A percentile compares a stretch with the other conserved stretches of the same genome.
Conservation (phyloP, 2,329 filamentous ascomycete genomes). For the Arthroderma sp. region DNA sequence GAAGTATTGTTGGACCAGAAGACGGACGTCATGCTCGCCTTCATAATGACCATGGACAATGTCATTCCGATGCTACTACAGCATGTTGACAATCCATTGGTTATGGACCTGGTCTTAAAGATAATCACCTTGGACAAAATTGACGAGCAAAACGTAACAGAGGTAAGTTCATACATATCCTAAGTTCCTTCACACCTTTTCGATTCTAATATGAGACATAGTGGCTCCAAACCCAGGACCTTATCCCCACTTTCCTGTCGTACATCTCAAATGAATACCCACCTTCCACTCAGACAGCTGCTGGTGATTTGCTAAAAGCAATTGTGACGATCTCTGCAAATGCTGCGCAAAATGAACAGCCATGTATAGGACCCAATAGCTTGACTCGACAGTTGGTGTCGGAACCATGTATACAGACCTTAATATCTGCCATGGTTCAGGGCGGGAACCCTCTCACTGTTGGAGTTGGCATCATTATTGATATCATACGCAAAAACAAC, state of each 20-base stretch:
- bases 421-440: slow-evolving; percentile 84
- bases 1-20: slow-evolving; percentile 96
- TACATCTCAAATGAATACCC: slow-evolving; percentile 76
- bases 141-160: slow-evolving; percentile 85
- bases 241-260: slow-evolving; percentile 75
- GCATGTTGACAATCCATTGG: slow-evolving; percentile 93
- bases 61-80: slow-evolving; percentile 75
- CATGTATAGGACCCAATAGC: slow-evolving; percentile 97
- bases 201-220: slow-evolving; percentile 26
- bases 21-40: slow-evolving; percentile 88
- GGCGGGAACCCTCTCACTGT: slow-evolving; percentile 92
- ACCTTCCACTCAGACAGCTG: slow-evolving; percentile 87
- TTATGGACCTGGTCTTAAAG: slow-evolving; percentile 94
- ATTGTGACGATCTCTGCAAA: slow-evolving; percentile 99
- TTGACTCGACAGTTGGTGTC: slow-evolving; percentile 91
- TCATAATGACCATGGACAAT: slow-evolving; percentile 72
- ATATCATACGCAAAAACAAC: slow-evolving; percentile 98
- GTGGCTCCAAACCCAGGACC: slow-evolving; percentile 84
- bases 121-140: slow-evolving; percentile 93
- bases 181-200: not conserved
- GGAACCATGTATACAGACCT: slow-evolving; percentile 62
- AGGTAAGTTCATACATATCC: slow-evolving; percentile 45
- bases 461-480: slow-evolving; percentile 92
- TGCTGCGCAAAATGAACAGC: slow-evolving; percentile 93
- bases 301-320: slow-evolving; percentile 93